Evolutionary conservation across 371 early-diverging fungal species (phyloP).

Genomic region (Thermomucor indicae-seudaticae): DNA sequence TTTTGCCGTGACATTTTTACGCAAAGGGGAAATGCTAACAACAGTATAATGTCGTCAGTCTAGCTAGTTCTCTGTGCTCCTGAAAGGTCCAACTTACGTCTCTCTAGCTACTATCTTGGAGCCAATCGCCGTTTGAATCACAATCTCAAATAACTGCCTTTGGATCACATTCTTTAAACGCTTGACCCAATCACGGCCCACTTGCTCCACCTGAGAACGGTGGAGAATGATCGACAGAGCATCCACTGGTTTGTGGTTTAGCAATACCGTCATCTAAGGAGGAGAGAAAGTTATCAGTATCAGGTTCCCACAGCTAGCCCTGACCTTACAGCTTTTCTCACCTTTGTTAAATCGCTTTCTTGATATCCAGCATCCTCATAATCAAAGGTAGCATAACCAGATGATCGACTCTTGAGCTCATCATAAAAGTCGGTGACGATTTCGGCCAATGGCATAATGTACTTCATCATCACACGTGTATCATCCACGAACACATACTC

Average conservation of each 20-base stretch:
- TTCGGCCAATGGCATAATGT: conserved; percentile 86
- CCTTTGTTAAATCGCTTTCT: conserved; percentile 88
- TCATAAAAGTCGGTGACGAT: conserved; percentile 94
- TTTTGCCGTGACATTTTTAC: conserved; percentile 95
- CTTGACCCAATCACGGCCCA: conserved; percentile 81
- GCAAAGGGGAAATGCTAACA: conserved; percentile 63
- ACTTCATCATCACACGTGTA: conserved; percentile 83
- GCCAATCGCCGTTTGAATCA: conserved; percentile 86
- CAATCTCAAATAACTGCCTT: conserved; percentile 90
- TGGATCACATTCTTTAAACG: conserved; percentile 79
- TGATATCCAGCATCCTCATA: conserved; percentile 94
- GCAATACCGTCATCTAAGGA: conserved; percentile 80
- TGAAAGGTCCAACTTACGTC: conserved; percentile 49
- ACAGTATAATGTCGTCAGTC: neutral
- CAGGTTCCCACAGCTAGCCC: no score
- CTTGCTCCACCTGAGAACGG: conserved; percentile 62
- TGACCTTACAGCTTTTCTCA: no score
- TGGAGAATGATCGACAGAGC: conserved; percentile 90
- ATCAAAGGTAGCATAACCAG: conserved; percentile 95
- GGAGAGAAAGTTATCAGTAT: no score
- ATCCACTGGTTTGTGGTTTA: conserved; percentile 92
- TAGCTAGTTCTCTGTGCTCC: neutral
- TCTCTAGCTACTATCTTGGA: conserved; percentile 87
- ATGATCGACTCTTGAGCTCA: conserved; percentile 84
- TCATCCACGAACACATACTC: conserved; percentile 88